Percentiles rank a stretch among this genome's conserved stretches.
Evolutionary conservation across 495 filamentous ascomycete genomes (phyloP).

Genomic region (Tuber aestivum): DNA sequence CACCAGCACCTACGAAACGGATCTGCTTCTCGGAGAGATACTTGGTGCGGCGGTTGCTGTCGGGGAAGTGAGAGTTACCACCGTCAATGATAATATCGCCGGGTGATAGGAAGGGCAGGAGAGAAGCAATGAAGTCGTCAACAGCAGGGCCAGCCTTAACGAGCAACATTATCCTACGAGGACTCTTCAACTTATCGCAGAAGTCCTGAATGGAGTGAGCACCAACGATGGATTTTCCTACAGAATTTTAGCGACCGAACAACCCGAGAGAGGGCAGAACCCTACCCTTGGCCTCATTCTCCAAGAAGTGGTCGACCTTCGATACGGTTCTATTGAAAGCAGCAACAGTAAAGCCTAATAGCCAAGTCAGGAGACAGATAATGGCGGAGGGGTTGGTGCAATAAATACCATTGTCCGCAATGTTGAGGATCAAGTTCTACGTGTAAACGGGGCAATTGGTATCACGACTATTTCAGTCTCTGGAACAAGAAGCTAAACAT

Average conservation of each 20-base stretch:
- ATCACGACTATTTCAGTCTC: neutral
- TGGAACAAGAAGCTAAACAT: slow-evolving; percentile 43
- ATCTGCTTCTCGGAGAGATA: slow-evolving; percentile 82
- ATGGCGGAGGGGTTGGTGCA: neutral
- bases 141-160: slow-evolving; percentile 97
- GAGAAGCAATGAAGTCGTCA: slow-evolving; percentile 94
- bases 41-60: slow-evolving; percentile 90
- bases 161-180: slow-evolving; percentile 92
- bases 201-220: slow-evolving; percentile 93
- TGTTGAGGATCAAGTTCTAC: slow-evolving; percentile 97
- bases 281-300: slow-evolving; percentile 83
- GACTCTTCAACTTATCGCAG: slow-evolving; percentile 88
- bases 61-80: slow-evolving; percentile 98
- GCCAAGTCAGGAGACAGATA: slow-evolving; percentile 13
- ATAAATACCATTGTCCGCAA: slow-evolving; percentile 68
- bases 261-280: slow-evolving; percentile 14
- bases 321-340: slow-evolving; percentile 96
- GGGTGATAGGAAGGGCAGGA: slow-evolving; percentile 79
- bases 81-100: slow-evolving; percentile 99
- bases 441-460: neutral
- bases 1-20: slow-evolving; percentile 93
- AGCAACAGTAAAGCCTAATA: slow-evolving; percentile 74
- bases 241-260: slow-evolving; percentile 20
- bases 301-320: slow-evolving; percentile 95
- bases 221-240: slow-evolving; percentile 85